These are phyloP conservation scores for Aspergillus bertholletiae DNA, from an alignment of 495 filamentous ascomycete genomes.

Conservation along the genomic window DNA sequence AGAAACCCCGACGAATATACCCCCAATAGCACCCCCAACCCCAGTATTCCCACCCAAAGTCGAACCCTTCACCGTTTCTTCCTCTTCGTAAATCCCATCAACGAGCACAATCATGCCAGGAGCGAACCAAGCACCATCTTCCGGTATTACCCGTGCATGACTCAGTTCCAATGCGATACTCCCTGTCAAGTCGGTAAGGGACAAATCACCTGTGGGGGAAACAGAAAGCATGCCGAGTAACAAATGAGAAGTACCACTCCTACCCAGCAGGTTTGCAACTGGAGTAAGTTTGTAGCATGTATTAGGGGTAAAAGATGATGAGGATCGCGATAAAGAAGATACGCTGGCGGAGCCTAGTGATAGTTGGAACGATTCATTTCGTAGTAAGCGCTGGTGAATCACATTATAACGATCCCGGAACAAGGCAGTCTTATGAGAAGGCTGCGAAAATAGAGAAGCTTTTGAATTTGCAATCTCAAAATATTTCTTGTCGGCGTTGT, in stretches of 20 bases:
- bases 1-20: conserved; percentile 82
- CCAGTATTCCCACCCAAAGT: conserved; percentile 71
- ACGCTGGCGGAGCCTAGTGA: conserved; percentile 52
- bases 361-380: conserved; percentile 89
- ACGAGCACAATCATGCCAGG: conserved; percentile 94
- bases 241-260: conserved; percentile 80
- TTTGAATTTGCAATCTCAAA: conserved; percentile 72
- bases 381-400: conserved; percentile 82
- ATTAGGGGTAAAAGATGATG: conserved; percentile 48
- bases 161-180: conserved; percentile 80
- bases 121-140: conserved; percentile 83
- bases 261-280: conserved; percentile 88
- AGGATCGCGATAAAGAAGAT: conserved; percentile 48
- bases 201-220: conserved; percentile 76
- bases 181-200: conserved; percentile 81
- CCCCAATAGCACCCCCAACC: conserved; percentile 83
- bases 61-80: conserved; percentile 62
- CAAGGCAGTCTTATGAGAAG: conserved; percentile 75
- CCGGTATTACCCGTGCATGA: conserved; percentile 75
- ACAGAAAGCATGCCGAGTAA: conserved; percentile 79
- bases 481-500: conserved; percentile 84
- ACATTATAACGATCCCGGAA: conserved; percentile 89
- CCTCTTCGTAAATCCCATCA: conserved; percentile 93
- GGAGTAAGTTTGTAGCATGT: conserved; percentile 86
- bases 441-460: conserved; percentile 73